phyloP scores from a whole-genome alignment of 164 flowering plant species.

The Aristolochia contorta region DNA sequence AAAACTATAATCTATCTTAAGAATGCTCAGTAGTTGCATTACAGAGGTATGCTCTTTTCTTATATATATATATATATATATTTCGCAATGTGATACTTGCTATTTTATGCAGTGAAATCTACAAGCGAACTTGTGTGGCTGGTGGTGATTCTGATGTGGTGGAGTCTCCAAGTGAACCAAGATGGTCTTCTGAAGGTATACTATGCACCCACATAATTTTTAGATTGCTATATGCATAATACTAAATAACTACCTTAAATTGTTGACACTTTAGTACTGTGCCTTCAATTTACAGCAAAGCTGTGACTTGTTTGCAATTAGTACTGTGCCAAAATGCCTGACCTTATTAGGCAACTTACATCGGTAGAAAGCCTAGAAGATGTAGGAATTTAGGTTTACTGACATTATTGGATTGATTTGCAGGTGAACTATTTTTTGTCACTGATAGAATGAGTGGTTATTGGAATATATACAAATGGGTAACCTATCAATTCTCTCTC shows the following conservation, averaged over 20 bases:
- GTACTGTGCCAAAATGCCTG: no score
- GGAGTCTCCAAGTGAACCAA: conserved; percentile 93
- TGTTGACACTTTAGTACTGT: no score
- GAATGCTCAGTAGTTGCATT: no score
- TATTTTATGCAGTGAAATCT: conserved; percentile 38
- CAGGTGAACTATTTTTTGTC: conserved; percentile 84
- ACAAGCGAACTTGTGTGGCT: conserved; percentile 68
- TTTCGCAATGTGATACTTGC: background rate
- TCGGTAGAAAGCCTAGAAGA: no score
- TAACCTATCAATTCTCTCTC: conserved; percentile 15
- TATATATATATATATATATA: background rate
- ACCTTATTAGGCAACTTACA: no score
- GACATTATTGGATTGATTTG: conserved; percentile 4
- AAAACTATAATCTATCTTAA: no score
- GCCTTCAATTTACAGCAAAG: background rate
- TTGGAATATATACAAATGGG: conserved; percentile 97
- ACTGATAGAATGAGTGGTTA: conserved; percentile 79
- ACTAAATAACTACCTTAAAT: no score
- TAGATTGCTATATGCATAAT: background rate
- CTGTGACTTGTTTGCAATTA: background rate
- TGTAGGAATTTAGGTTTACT: no score
- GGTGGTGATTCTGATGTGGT: conserved; percentile 56
- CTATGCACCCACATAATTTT: background rate
- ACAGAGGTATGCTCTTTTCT: background rate
- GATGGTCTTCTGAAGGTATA: conserved; percentile 77